Evolutionary conservation across 768 basidiomycete genomes (phyloP), one percentile per base, ranked within the genome.

Genomic region (Pleurotus tuoliensis): DNA sequence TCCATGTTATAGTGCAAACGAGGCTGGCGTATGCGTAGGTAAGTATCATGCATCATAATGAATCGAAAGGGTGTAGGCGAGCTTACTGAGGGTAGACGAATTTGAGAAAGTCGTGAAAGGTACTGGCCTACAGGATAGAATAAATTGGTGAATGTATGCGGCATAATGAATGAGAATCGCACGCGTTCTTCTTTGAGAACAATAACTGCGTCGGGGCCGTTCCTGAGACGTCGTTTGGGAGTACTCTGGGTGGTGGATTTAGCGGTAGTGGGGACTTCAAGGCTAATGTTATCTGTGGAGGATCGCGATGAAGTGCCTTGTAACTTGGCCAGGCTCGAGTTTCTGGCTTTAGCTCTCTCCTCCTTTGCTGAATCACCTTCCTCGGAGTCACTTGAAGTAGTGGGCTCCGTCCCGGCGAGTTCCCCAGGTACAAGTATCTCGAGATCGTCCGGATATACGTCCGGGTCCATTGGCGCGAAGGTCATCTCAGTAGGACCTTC

Each of bases 1-100:
- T 90, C 92, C 94, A 98, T 0, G 92, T 89, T 54, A 96, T 94
- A 7, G 91, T 91, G 72, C 94, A 96, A 61, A 94, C 90, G 55
- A 95, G 77, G 61, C 89, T 91, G 63, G 8, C 25, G 44, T 20
- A 40, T 39, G 49, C 34, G 50, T 62, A 7, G 58, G 47, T 38
- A 47, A 37, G 50, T 59, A 39, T 47, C 38, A 43, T 40, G 12
- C 56, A 11, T 1, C 53, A 46, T 7, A 37, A 54, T 11, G 13
- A 40, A 2, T 37, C 54, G 49, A n/a, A n/a, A 15, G 9, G 25
- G 8, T n/a, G 34, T n/a, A 12, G 49, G n/a, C 20, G 51, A 39
- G 72, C 88, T 64, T 71, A 94, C 93, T 95, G 90, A 16, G 94
- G 94, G 69, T 97, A 96, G 51, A 94, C 84, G 67, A 87, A 95